Percentiles rank a stretch among this genome's conserved stretches.
Evolutionary conservation across 2,329 filamentous ascomycete genomes (phyloP).

Genomic region (Chaetomiaceae sp.): DNA sequence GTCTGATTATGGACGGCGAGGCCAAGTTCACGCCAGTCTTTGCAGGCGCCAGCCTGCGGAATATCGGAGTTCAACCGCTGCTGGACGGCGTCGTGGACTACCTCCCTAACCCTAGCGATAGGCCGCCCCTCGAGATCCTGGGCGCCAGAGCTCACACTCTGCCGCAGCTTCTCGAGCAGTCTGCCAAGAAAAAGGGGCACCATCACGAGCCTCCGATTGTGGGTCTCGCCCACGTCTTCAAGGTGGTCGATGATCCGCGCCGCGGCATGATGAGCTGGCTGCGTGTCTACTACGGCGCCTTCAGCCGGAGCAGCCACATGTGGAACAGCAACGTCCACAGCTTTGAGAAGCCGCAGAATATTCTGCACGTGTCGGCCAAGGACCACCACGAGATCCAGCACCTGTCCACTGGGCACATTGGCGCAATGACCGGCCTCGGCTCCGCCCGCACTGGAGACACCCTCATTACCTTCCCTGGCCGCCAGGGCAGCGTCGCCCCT

Average conservation of each 20-base stretch:
- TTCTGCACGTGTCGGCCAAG: slow-evolving; percentile 85
- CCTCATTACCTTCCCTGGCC: slow-evolving; percentile 65
- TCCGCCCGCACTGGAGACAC: slow-evolving; percentile 92
- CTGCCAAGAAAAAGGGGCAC: slow-evolving; percentile 33
- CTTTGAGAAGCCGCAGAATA: slow-evolving; percentile 73
- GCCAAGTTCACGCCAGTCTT: slow-evolving; percentile 81
- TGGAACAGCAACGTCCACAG: slow-evolving; percentile 83
- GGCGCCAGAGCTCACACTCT: slow-evolving; percentile 51
- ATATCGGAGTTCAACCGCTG: slow-evolving; percentile 89
- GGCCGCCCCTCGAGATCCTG: slow-evolving; percentile 73
- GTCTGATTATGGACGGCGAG: slow-evolving; percentile 62
- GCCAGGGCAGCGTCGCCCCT: slow-evolving; percentile 54
- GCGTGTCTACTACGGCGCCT: slow-evolving; percentile 79
- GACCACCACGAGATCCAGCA: slow-evolving; percentile 80
- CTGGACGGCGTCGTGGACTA: slow-evolving; percentile 86
- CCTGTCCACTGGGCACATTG: slow-evolving; percentile 84
- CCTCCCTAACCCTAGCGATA: slow-evolving; percentile 75
- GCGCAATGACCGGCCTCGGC: slow-evolving; percentile 86
- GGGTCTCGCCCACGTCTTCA: slow-evolving; percentile 72
- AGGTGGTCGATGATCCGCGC: slow-evolving; percentile 83
- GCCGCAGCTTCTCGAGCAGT: slow-evolving; percentile 36
- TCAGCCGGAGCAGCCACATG: slow-evolving; percentile 68
- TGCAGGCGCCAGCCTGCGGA: slow-evolving; percentile 86
- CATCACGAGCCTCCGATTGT: slow-evolving; percentile 34
- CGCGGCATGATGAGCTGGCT: slow-evolving; percentile 88